Base-by-base conservation (phyloP, 352 stramenopile species). In the Pythium folliculosum region DNA sequence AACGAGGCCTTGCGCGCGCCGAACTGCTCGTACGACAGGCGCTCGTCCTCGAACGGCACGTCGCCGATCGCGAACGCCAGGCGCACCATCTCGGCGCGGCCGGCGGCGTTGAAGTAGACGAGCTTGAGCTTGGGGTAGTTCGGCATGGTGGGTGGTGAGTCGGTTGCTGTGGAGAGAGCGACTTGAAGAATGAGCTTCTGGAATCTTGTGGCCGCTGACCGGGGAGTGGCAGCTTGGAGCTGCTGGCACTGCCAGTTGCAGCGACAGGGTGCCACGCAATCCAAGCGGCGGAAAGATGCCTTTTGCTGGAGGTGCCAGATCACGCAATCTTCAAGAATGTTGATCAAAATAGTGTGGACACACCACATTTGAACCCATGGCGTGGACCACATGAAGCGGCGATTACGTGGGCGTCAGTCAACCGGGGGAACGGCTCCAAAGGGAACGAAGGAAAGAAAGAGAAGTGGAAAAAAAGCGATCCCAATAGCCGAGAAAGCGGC, bases 1-100 rank as follows among this genome's bases (percentile, higher is more conserved):
- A 77, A 62, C 10, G 62, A 61, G 1, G 54, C 30, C 63, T 84
- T 82, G 35, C 67, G 37, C 23, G 55, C 54, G 16, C 22, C 61
- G 56, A 80, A 82, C 60, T 82, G 16, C 50, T 70, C 62, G 30
- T 61, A 49, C n/a, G 50, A 70, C 22, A 81, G 17, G 27, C 76
- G 73, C 25, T 73, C 60, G 57, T 83, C 76, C 47, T 74, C 69
- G 52, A 83, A 83, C n/a, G 73, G 73, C 23, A 81, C 61, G 38
- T 71, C 61, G 27, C 67, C 76, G 37, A 76, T 67, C 48, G 45
- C 32, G 38, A 83, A 70, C 22, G 71, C 71, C 23, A 82, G 63
- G 27, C 76, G 70, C 38, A 74, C 59, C 45, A 55, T 60, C 57
- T 83, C 76, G 52, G 73, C 76, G 38, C 74, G 70, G 48, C 65